Evolutionary conservation across 331 rosid species (phyloP).

Genomic region (Quercus phellos): DNA sequence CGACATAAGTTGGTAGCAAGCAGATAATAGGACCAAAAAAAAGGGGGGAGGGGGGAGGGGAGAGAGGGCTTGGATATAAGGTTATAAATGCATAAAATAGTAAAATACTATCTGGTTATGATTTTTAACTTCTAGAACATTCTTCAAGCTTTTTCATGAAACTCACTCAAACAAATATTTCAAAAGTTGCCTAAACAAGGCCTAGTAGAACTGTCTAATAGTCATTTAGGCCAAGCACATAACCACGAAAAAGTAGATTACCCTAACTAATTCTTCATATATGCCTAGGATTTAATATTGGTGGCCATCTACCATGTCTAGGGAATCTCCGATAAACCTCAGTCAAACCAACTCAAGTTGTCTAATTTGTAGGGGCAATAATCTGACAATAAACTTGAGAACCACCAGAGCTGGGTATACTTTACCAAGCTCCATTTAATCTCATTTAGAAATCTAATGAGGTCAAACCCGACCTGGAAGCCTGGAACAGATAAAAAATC

Average conservation of each 20-base stretch:
- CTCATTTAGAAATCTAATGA: not conserved
- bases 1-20: not conserved
- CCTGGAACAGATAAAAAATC: not conserved
- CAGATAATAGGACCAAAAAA: not conserved
- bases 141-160: not conserved
- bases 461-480: not conserved
- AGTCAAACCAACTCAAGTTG: not conserved
- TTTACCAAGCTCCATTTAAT: not conserved
- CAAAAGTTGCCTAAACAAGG: not conserved
- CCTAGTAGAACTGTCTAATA: not conserved
- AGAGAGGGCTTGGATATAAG: not conserved
- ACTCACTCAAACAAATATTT: not conserved
- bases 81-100: not conserved
- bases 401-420: not conserved
- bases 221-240: not conserved
- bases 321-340: not conserved
- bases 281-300: not conserved
- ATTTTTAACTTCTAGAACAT: not conserved
- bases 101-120: not conserved
- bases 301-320: not conserved
- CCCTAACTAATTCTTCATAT: not conserved
- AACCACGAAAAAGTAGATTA: not conserved
- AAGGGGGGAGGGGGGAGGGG: not conserved
- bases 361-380: not conserved
- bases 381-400: not conserved